These are phyloP conservation scores for Arthrocladium fulminans DNA, from an alignment of 2,329 filamentous ascomycete genomes.

Conservation along the genomic window DNA sequence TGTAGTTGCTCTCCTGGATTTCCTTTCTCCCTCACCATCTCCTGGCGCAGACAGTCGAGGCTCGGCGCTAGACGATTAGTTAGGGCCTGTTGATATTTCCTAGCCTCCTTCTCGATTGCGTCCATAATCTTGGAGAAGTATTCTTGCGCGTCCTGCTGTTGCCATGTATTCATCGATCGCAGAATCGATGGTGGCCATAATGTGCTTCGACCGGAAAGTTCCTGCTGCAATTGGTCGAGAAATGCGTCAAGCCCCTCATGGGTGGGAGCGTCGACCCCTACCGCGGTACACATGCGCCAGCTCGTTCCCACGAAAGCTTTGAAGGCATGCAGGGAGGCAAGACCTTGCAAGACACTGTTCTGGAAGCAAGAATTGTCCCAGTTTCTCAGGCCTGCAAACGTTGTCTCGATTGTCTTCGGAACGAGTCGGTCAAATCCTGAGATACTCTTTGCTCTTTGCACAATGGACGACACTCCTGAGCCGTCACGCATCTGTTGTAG, in stretches of 20 bases:
- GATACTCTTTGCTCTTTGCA: constrained; percentile 47
- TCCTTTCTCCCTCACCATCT: not conserved
- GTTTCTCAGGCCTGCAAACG: constrained; percentile 64
- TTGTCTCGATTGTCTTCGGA: constrained; percentile 12
- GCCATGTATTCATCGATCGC: constrained; percentile 89
- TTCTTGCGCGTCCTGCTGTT: constrained; percentile 96
- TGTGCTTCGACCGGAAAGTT: constrained; percentile 30
- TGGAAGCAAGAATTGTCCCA: constrained; percentile 96
- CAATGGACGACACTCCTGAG: constrained; percentile 51
- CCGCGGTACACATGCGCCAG: constrained; percentile 22
- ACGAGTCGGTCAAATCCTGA: constrained; percentile 50
- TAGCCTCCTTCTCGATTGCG: constrained; percentile 69
- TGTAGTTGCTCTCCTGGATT: not conserved
- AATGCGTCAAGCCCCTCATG: constrained; percentile 58
- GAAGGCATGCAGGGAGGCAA: constrained; percentile 67
- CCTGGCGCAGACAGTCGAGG: constrained; percentile 14
- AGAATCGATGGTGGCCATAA: constrained; percentile 74
- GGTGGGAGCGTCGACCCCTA: constrained; percentile 29
- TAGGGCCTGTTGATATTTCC: constrained; percentile 28
- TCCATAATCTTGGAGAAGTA: constrained; percentile 88
- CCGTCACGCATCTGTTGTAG: constrained; percentile 56
- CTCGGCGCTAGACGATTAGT: constrained; percentile 13
- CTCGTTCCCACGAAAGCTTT: constrained; percentile 37
- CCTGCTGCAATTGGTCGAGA: constrained; percentile 57
- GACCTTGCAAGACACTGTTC: constrained; percentile 82